These are phyloP conservation scores for Rhizoclosmatium globosum DNA, from an alignment of 192 early-diverging fungal genomes.

Conservation along the genomic window DNA sequence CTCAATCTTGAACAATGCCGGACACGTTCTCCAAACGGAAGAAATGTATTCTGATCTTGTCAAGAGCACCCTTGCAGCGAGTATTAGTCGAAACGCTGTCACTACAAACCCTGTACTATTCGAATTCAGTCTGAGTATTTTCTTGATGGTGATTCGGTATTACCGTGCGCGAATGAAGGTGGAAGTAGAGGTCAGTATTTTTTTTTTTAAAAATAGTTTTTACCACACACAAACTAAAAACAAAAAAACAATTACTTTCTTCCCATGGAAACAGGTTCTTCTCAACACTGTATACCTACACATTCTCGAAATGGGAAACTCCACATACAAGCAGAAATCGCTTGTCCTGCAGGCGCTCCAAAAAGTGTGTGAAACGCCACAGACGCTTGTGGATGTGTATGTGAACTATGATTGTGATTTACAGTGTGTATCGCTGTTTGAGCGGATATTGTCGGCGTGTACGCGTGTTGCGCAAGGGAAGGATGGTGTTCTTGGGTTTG, in stretches of 20 bases:
- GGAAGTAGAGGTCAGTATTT: conserved; percentile 59
- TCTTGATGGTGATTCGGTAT: conserved; percentile 60
- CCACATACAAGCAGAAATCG: conserved; percentile 62
- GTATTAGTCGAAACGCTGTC: conserved; percentile 62
- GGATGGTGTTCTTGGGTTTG: background rate
- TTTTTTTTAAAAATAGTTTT: too few species aligned
- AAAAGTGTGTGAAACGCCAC: conserved; percentile 64
- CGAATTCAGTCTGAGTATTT: conserved; percentile 64
- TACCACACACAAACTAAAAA: background rate
- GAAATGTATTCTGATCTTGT: conserved; percentile 53
- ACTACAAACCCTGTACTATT: conserved; percentile 65
- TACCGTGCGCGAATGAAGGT: conserved; percentile 59
- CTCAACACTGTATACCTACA: conserved; percentile 65
- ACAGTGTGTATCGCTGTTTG: conserved; percentile 55
- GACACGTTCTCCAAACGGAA: conserved; percentile 56
- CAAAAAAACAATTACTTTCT: background rate
- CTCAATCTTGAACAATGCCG: conserved; percentile 61
- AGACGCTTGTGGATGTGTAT: conserved; percentile 66
- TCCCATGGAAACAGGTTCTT: conserved; percentile 38
- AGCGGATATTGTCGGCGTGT: conserved; percentile 58
- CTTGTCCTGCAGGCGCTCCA: conserved; percentile 62
- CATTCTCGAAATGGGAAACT: conserved; percentile 70
- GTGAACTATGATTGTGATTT: conserved; percentile 73
- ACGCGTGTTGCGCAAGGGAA: conserved; percentile 55
- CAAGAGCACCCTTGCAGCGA: conserved; percentile 50